These are phyloP conservation scores for Didymella sp. DNA, from an alignment of 2,329 filamentous ascomycete species.

Conservation along the genomic window DNA sequence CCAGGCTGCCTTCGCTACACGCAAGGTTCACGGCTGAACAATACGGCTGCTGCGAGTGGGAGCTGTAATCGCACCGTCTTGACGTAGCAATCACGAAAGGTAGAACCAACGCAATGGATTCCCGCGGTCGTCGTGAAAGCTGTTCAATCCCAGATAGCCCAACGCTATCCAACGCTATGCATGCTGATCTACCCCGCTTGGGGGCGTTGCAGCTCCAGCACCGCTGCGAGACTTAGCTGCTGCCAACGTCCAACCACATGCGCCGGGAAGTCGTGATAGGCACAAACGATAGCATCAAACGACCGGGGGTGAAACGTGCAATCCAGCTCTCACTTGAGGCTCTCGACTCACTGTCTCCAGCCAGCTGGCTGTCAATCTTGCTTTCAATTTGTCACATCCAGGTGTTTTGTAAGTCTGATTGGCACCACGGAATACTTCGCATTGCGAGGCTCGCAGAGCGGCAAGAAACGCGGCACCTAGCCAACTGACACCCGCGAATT, in stretches of 20 bases:
- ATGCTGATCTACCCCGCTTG: conserved; percentile 17
- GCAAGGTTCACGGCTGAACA: neutral
- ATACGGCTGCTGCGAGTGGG: neutral
- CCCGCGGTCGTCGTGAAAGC: neutral
- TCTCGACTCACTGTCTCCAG: conserved; percentile 2
- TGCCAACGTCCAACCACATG: conserved; percentile 2
- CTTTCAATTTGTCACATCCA: neutral
- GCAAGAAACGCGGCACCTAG: conserved; percentile 10
- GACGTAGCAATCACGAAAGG: neutral
- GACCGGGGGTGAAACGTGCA: neutral
- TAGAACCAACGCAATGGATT: neutral
- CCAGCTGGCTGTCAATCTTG: neutral
- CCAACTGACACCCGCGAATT: conserved; percentile 15
- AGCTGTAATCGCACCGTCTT: neutral
- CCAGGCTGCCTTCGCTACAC: neutral
- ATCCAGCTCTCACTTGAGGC: neutral
- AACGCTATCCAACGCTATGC: neutral
- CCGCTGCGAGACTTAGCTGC: conserved; percentile 6
- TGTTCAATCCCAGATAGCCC: neutral
- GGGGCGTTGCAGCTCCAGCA: conserved; percentile 5
- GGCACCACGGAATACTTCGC: neutral
- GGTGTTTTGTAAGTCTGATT: conserved; percentile 6
- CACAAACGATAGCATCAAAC: neutral
- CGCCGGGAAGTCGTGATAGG: neutral
- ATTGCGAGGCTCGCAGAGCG: conserved; percentile 6